Base-by-base conservation (phyloP, 495 filamentous ascomycete species). In the Penicillium chermesinum region DNA sequence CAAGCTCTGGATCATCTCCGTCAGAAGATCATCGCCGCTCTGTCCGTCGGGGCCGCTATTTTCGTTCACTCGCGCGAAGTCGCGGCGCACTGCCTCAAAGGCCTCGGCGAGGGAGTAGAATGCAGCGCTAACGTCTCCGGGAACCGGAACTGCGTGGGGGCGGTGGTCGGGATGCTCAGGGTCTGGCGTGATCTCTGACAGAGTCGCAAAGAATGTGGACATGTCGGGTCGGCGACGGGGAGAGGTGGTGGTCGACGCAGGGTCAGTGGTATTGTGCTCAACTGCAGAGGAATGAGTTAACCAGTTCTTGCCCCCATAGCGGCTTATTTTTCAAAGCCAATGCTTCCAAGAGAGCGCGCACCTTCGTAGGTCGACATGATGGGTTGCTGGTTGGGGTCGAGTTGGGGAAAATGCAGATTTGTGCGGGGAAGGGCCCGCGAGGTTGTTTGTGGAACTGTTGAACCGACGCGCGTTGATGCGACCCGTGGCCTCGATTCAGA, bases 201-300 rank as follows among this genome's bases (percentile, higher is more conserved):
- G 83, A 40, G 85, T 82, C 36, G 83, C 73, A 73, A 86, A 90
- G 80, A 97, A 96, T 65, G 84, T 87, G 38, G 85, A 84, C 68
- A 96, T 85, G 70, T 95, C 88, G 32, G 89, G 82, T 38, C 87
- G 87, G 41, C 82, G 83, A 48, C 57, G 72, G 55, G 53, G 44
- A 1, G 71, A 32, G 47, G 59, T 50, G 44, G 70, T 20, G 50
- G 49, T 41, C 47, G 65, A 41, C 32, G 70, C 59, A 43, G 70
- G 72, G 48, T 72, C 64, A 33, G 64, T 61, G 20, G 71, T 87
- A 62, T 84, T 86, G 74, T 96, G 91, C 66, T 96, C 91, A 61
- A 91, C 90, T 95, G 55, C 4, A 40, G 34, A 20, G 27, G 14
- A 16, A 30, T 46, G 30, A 50, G 38, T 17, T 30, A 35, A n/a